Base-by-base conservation (phyloP, 495 filamentous ascomycete genomes). In the Xylaria grammica region DNA sequence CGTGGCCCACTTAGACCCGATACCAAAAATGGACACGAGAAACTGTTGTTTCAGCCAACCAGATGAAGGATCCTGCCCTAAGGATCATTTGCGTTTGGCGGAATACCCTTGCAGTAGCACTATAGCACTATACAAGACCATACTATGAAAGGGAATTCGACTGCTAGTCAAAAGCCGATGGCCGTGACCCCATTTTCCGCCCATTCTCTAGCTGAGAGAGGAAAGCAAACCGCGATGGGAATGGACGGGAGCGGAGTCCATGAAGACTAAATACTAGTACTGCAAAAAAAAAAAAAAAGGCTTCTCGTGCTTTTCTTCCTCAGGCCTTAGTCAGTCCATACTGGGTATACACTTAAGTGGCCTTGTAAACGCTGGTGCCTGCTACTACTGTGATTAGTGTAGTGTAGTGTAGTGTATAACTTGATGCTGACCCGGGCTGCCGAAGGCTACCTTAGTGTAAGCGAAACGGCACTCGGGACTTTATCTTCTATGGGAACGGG, bases 11-110 rank as follows among this genome's bases (percentile, higher is more conserved):
- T 67, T 62, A 45, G 68, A 65, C 61, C 66, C 56, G 29, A 66
- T 58, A 61, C 79, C 79, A 82, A 82, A 80, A 81, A 78, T 81
- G 79, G 79, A 82, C 78, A 82, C 79, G 79, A 82, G 79, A 82
- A 80, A 80, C 76, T 62, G 70, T 45, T 72, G 79, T 80, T 79
- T 79, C 76, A 78, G 72, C 79, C 78, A 81, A 79, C 75, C 77
- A 77, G 63, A 75, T 67, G 61, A 54, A 67, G 66, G 53, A 57
- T 48, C 30, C 26, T 26, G 2, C 55, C 32, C 50, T 65, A 54
- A 40, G 67, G 68, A 70, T 72, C 70, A 63, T 46, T 49, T 57
- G 26, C 54, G 65, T 50, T 57, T 68, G 63, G 60, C 50, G 60
- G 60, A 67, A 66, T 66, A 65, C 55, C 70, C 67, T 63, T 67